Percentiles rank a stretch among this genome's conserved stretches.
These are phyloP conservation scores for Berkeleyomyces rouxiae DNA, from an alignment of 2,329 filamentous ascomycete species.

Conservation along the genomic window DNA sequence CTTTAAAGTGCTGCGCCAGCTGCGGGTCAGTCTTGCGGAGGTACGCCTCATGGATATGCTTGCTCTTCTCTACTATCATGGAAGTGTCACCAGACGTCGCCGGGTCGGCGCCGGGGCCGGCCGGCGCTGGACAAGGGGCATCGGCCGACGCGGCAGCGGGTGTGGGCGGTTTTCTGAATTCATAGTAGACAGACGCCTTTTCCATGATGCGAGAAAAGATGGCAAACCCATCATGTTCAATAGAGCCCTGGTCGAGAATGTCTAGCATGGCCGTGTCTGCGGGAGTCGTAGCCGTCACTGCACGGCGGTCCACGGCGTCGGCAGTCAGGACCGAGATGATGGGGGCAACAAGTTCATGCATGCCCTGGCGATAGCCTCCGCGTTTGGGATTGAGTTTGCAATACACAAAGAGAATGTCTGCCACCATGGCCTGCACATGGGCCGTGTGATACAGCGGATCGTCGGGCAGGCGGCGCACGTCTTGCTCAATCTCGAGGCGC, in stretches of 20 bases:
- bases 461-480: conserved; percentile 86
- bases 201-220: conserved; percentile 82
- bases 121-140: too few relatives aligned
- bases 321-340: conserved; percentile 70
- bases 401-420: conserved; percentile 86
- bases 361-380: conserved; percentile 89
- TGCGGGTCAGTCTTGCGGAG: conserved; percentile 69
- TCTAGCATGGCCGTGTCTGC: conserved; percentile 33
- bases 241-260: conserved; percentile 52
- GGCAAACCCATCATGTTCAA: conserved; percentile 83
- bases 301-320: conserved; percentile 39
- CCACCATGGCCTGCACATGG: conserved; percentile 59
- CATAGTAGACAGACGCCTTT: conserved; percentile 71
- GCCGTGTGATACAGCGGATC: conserved; percentile 77
- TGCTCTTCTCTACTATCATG: conserved; percentile 71
- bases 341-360: conserved; percentile 90
- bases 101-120: not conserved
- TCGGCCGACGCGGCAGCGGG: too few relatives aligned
- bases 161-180: conserved; percentile 29
- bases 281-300: conserved; percentile 15
- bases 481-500: conserved; percentile 78
- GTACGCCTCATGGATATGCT: conserved; percentile 70
- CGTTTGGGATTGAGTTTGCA: conserved; percentile 79
- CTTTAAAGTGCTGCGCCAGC: conserved; percentile 61
- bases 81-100: conserved; percentile 24